phyloP scores from a whole-genome alignment of 1,284 basidiomycete species.

The Rhodotorula sp. region DNA sequence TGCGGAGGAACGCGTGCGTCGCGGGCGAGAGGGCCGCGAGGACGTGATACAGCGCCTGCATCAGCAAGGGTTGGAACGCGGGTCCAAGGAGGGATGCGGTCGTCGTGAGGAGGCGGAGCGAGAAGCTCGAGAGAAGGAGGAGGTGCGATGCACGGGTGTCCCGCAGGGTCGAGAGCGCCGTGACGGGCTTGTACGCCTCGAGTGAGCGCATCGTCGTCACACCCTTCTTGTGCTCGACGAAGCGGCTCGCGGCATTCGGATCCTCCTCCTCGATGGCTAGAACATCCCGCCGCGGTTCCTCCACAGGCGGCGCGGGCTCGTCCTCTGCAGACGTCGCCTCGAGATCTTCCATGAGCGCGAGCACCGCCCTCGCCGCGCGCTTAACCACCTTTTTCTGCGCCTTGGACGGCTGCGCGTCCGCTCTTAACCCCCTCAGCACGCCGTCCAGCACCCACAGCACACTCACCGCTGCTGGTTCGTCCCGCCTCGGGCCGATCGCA shows the following conservation, averaged over 20 bases:
- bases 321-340: slow-evolving; percentile 42
- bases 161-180: slow-evolving; percentile 35
- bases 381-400: slow-evolving; percentile 67
- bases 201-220: slow-evolving; percentile 32
- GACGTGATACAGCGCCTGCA: slow-evolving; percentile 77
- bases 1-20: slow-evolving; percentile 64
- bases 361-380: slow-evolving; percentile 63
- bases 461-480: slow-evolving; percentile 57
- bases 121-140: slow-evolving; percentile 57
- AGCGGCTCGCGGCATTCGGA: background rate
- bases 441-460: slow-evolving; percentile 74
- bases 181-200: slow-evolving; percentile 45
- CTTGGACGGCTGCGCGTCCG: slow-evolving; percentile 51
- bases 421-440: slow-evolving; percentile 58
- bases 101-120: slow-evolving; percentile 71
- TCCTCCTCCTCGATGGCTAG: background rate
- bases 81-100: slow-evolving; percentile 61
- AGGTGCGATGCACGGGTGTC: slow-evolving; percentile 58
- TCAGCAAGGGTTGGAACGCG: slow-evolving; percentile 65
- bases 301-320: slow-evolving; percentile 29
- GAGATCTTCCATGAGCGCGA: slow-evolving; percentile 69
- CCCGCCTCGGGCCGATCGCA: slow-evolving; percentile 54
- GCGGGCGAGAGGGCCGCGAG: slow-evolving; percentile 75
- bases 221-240: slow-evolving; percentile 26
- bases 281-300: background rate